phyloP scores from a whole-genome alignment of 169 alveolate species.

The Babesia divergens region DNA sequence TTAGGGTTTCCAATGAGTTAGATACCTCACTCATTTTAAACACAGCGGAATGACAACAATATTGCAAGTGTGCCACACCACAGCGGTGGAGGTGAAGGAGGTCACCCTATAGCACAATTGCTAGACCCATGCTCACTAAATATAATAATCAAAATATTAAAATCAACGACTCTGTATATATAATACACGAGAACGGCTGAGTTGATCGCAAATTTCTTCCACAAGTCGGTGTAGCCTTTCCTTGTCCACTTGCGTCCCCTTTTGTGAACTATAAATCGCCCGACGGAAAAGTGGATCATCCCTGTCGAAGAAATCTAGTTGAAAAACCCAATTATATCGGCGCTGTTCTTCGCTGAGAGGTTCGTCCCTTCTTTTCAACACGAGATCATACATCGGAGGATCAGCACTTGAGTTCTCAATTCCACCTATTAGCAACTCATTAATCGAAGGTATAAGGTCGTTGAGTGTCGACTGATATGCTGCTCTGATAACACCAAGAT shows the following conservation, averaged over 20 bases:
- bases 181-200: slow-evolving; percentile 39
- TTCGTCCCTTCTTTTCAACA: slow-evolving; percentile 13
- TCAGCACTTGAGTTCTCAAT: neutral
- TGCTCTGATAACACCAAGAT: slow-evolving; percentile 14
- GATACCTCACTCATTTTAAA: slow-evolving; percentile 38
- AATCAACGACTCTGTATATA: slow-evolving; percentile 9
- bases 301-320: slow-evolving; percentile 52
- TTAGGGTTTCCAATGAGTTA: slow-evolving; percentile 17
- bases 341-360: slow-evolving; percentile 17
- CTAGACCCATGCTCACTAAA: neutral
- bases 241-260: slow-evolving; percentile 1
- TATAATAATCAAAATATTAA: neutral
- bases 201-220: neutral
- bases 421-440: slow-evolving; percentile 8
- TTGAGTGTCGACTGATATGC: slow-evolving; percentile 38
- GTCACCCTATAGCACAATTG: neutral
- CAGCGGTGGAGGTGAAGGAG: neutral
- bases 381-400: slow-evolving; percentile 6
- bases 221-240: neutral
- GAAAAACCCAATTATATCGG: slow-evolving; percentile 50
- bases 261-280: slow-evolving; percentile 23
- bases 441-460: slow-evolving; percentile 40
- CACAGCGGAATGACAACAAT: neutral
- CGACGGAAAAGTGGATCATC: slow-evolving; percentile 51
- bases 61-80: neutral